phyloP scores from a whole-genome alignment of 768 basidiomycete genomes.

The Daedalea quercina region DNA sequence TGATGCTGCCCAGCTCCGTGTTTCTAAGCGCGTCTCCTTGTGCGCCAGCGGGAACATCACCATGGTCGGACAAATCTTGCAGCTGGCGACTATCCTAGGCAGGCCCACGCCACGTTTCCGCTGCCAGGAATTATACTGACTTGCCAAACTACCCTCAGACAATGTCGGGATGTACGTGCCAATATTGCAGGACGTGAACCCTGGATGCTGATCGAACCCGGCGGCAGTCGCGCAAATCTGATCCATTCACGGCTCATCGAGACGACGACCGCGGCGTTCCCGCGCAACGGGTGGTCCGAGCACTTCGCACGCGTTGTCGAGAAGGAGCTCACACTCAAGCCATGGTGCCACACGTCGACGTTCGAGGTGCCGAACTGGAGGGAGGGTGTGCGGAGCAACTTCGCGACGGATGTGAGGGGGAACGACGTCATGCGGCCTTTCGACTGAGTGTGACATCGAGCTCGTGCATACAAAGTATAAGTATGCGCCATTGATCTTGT shows the following conservation, averaged over 20 bases:
- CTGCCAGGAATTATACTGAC: not conserved
- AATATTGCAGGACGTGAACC: too few relatives aligned
- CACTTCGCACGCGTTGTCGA: constrained; percentile 37
- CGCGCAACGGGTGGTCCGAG: constrained; percentile 40
- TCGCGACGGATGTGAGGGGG: constrained; percentile 39
- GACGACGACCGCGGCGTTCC: constrained; percentile 33
- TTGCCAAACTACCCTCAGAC: constrained; percentile 22
- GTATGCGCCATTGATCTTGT: too few relatives aligned
- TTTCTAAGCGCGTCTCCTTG: not conserved
- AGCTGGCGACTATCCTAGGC: constrained; percentile 44
- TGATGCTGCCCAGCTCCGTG: not conserved
- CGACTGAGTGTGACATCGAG: constrained; percentile 28
- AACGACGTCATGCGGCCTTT: constrained; percentile 37
- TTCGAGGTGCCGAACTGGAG: constrained; percentile 42
- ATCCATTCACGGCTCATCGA: constrained; percentile 35
- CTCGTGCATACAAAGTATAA: too few relatives aligned
- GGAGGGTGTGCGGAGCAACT: constrained; percentile 36
- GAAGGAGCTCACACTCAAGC: constrained; percentile 38
- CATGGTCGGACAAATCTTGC: constrained; percentile 41
- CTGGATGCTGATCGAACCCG: too few relatives aligned
- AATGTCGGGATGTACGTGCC: constrained; percentile 37
- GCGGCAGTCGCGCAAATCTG: constrained; percentile 34
- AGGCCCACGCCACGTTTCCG: constrained; percentile 6
- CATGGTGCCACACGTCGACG: constrained; percentile 43
- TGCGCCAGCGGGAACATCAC: constrained; percentile 40